A percentile compares a stretch with the other conserved stretches of the same genome.
Evolutionary conservation across 2,329 filamentous ascomycete genomes (phyloP).

Genomic region (Knufia petricola): DNA sequence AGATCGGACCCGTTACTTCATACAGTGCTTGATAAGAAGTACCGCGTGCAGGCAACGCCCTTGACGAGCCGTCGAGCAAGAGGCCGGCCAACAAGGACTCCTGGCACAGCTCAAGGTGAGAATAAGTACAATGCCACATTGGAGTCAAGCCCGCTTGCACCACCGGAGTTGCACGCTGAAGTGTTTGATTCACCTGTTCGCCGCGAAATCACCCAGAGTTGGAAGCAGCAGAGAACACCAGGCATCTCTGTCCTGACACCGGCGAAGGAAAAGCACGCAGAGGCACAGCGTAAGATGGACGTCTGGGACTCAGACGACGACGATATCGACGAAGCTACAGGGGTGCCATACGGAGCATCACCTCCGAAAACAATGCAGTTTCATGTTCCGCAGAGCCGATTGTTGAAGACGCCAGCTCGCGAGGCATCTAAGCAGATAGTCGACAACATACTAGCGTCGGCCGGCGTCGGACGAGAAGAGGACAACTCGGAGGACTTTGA

Average conservation of each 20-base stretch:
- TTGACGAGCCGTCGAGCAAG: conserved; percentile 34
- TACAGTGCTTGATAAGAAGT: conserved; percentile 88
- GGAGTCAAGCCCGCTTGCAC: conserved; percentile 60
- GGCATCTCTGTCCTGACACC: conserved; percentile 83
- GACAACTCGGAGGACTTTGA: conserved; percentile 7
- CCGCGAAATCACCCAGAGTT: conserved; percentile 30
- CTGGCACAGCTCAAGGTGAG: conserved; percentile 24
- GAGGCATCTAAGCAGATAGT: conserved; percentile 43
- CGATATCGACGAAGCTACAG: conserved; percentile 47
- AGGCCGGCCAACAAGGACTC: conserved; percentile 17
- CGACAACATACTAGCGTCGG: conserved; percentile 38
- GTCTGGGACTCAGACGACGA: conserved; percentile 62
- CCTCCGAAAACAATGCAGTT: conserved; percentile 67
- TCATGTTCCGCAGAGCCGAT: conserved; percentile 40
- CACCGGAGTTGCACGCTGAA: conserved; percentile 73
- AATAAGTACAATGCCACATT: conserved; percentile 28
- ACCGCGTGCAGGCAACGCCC: conserved; percentile 85
- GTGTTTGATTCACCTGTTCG: conserved; percentile 67
- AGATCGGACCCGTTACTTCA: conserved; percentile 68
- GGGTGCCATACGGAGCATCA: conserved; percentile 59
- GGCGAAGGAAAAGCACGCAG: conserved; percentile 4
- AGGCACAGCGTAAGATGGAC: conserved; percentile 37
- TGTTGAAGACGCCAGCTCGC: conserved; percentile 42
- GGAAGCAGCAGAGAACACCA: conserved; percentile 43
- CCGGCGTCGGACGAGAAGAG: conserved; percentile 27